Percentiles rank a stretch among this genome's conserved stretches.
phyloP scores from a whole-genome alignment of 441 rosid species.

The Gossypium lobatum region DNA sequence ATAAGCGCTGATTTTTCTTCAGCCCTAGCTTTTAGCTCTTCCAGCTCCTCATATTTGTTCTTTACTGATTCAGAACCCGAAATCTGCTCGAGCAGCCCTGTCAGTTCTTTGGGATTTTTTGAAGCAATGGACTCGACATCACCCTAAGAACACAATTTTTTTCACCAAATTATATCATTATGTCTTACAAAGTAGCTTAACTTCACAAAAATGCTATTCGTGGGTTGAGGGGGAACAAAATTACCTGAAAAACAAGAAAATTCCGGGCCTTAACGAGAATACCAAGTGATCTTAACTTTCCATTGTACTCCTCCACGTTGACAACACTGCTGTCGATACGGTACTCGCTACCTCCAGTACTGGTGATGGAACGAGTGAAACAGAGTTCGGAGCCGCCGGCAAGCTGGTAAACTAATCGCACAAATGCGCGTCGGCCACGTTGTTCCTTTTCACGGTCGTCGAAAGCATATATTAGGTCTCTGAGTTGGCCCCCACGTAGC shows the following conservation, averaged over 20 bases:
- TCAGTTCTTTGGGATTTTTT: slow-evolving; percentile 91
- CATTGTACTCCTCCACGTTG: slow-evolving; percentile 87
- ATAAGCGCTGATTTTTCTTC: slow-evolving; percentile 81
- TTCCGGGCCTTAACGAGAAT: slow-evolving; percentile 97
- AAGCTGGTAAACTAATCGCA: slow-evolving; percentile 69
- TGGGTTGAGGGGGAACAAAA: neutral
- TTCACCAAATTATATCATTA: neutral
- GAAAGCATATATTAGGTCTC: slow-evolving; percentile 89
- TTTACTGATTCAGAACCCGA: slow-evolving; percentile 96
- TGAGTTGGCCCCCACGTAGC: slow-evolving; percentile 93
- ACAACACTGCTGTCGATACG: slow-evolving; percentile 74
- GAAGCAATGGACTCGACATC: slow-evolving; percentile 99
- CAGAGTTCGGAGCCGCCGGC: slow-evolving; percentile 67
- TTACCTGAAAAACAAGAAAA: slow-evolving; percentile 94
- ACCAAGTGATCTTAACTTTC: slow-evolving; percentile 67
- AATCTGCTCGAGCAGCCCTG: slow-evolving; percentile 86
- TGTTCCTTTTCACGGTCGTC: slow-evolving; percentile 93
- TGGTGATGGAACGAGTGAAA: slow-evolving; percentile 74
- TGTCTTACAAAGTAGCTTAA: neutral
- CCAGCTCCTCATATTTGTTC: slow-evolving; percentile 82
- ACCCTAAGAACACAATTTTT: slow-evolving; percentile 46
- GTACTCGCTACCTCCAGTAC: slow-evolving; percentile 86
- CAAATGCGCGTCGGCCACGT: slow-evolving; percentile 81
- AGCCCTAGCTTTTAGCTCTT: slow-evolving; percentile 69
- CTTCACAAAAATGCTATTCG: neutral